Evolutionary conservation across 1,284 basidiomycete species (phyloP).

Genomic region (Cutaneotrichosporon dermatis): DNA sequence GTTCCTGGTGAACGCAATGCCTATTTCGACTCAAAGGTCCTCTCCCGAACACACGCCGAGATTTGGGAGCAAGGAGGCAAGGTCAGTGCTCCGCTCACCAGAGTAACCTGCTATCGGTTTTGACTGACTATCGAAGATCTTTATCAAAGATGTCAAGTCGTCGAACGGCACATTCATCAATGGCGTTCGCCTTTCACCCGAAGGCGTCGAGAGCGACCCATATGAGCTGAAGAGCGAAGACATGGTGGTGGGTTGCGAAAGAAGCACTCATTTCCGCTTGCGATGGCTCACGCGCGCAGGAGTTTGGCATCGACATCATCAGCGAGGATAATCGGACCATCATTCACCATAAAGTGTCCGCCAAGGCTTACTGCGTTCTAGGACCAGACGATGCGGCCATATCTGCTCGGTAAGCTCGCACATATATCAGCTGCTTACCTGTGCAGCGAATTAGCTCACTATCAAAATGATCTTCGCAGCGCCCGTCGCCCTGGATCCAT

Average conservation of each 20-base stretch:
- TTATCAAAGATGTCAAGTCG: slow-evolving; percentile 96
- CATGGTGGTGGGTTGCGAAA: slow-evolving; percentile 61
- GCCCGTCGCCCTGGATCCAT: slow-evolving; percentile 13
- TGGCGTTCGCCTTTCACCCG: slow-evolving; percentile 80
- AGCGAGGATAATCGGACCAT: slow-evolving; percentile 98
- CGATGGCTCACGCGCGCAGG: slow-evolving; percentile 52
- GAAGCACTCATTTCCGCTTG: too few relatives aligned
- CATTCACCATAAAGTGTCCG: slow-evolving; percentile 96
- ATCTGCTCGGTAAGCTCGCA: slow-evolving; percentile 38
- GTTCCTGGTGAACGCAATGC: slow-evolving; percentile 91
- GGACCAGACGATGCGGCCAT: slow-evolving; percentile 69
- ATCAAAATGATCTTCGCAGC: slow-evolving; percentile 36
- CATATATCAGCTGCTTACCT: too few relatives aligned
- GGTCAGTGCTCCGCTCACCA: slow-evolving; percentile 51
- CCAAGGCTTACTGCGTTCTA: slow-evolving; percentile 84
- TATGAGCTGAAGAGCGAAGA: slow-evolving; percentile 93
- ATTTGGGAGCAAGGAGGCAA: slow-evolving; percentile 91
- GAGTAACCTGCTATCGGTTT: neutral
- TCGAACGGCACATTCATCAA: slow-evolving; percentile 99
- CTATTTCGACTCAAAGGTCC: slow-evolving; percentile 95
- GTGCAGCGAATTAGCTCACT: slow-evolving; percentile 40
- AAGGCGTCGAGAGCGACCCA: slow-evolving; percentile 87
- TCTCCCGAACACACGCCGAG: slow-evolving; percentile 93
- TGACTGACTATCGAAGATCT: slow-evolving; percentile 60
- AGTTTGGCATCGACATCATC: slow-evolving; percentile 98